These are phyloP conservation scores for Fusarium annulatum DNA, from an alignment of 2,329 filamentous ascomycete genomes.

Conservation along the genomic window DNA sequence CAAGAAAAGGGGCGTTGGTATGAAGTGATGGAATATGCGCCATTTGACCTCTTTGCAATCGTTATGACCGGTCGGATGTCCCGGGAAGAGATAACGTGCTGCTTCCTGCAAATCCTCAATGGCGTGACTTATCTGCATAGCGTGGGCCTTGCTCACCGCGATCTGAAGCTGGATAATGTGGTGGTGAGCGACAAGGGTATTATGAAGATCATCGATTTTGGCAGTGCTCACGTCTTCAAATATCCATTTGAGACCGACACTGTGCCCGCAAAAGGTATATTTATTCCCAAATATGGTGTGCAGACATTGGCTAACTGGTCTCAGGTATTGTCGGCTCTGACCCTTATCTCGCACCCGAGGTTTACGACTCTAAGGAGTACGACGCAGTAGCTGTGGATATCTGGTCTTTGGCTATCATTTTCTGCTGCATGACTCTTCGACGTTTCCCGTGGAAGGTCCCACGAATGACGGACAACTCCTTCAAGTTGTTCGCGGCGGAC, in stretches of 20 bases:
- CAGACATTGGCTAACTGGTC: conserved; percentile 6
- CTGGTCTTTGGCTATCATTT: conserved; percentile 98
- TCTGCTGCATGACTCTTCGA: conserved; percentile 96
- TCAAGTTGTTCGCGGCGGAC: conserved; percentile 88
- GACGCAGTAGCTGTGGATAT: conserved; percentile 95
- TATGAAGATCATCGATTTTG: conserved; percentile 99
- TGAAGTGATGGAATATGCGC: conserved; percentile 99
- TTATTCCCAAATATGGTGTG: background rate
- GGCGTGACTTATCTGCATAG: conserved; percentile 95
- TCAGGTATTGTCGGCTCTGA: conserved; percentile 81
- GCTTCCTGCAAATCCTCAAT: conserved; percentile 92
- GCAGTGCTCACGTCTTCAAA: conserved; percentile 94
- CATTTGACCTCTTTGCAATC: conserved; percentile 94
- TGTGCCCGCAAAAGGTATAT: conserved; percentile 53
- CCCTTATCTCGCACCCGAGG: conserved; percentile 95
- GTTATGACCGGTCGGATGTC: conserved; percentile 99
- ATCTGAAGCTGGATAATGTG: conserved; percentile 97
- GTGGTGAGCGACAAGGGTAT: conserved; percentile 96
- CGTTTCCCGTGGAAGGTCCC: conserved; percentile 98
- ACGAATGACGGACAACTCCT: conserved; percentile 90
- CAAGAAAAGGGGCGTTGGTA: conserved; percentile 96
- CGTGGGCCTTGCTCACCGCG: conserved; percentile 93
- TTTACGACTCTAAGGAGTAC: conserved; percentile 93
- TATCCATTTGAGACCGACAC: conserved; percentile 91
- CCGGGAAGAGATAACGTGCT: conserved; percentile 88